phyloP scores from a whole-genome alignment of 257 asterid genomes.

The Solanum bulbocastanum region DNA sequence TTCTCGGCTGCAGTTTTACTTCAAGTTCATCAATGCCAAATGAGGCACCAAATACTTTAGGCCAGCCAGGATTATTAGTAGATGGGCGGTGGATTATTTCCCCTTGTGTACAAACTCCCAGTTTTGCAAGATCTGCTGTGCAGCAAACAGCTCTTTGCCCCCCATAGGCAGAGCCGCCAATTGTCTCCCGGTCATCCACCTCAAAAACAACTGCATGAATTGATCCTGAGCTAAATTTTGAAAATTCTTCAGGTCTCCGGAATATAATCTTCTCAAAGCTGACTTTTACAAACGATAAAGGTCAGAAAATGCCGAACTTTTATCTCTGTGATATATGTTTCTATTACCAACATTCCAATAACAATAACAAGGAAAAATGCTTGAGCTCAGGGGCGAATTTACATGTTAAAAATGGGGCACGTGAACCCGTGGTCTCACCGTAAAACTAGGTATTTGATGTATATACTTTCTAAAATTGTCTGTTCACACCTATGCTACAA shows the following conservation, averaged over 20 bases:
- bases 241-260: constrained; percentile 59
- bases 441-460: not conserved
- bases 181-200: constrained; percentile 79
- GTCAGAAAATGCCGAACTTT: not conserved
- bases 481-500: not conserved
- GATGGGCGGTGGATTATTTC: constrained; percentile 77
- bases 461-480: too few relatives aligned
- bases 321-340: not conserved
- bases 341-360: not conserved
- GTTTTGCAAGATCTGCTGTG: constrained; percentile 82
- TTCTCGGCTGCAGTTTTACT: constrained; percentile 43
- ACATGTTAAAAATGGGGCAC: not conserved
- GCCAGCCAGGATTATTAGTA: constrained; percentile 73
- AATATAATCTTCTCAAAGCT: constrained; percentile 74
- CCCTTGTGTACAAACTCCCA: constrained; percentile 80
- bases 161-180: constrained; percentile 97
- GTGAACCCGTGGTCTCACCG: not conserved
- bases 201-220: constrained; percentile 71
- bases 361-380: not conserved
- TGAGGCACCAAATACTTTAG: constrained; percentile 59
- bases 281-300: constrained; percentile 1
- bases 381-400: not conserved
- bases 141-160: constrained; percentile 97
- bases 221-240: constrained; percentile 64
- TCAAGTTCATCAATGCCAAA: constrained; percentile 48